Base-by-base conservation (phyloP, 371 early-diverging fungal species). In the Apophysomyces trapeziformis region DNA sequence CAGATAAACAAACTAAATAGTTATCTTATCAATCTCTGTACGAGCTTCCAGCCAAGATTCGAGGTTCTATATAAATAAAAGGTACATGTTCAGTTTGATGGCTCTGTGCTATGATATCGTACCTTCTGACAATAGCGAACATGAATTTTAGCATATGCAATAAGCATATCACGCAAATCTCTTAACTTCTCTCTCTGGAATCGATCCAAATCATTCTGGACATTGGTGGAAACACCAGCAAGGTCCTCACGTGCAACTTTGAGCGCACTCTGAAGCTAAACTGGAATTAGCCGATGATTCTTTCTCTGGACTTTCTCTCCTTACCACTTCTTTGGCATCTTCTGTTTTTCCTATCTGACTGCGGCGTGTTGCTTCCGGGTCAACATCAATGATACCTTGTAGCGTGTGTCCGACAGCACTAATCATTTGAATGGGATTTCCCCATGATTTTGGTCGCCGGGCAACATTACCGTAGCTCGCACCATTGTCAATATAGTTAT, bases 371-470 rank as follows among this genome's bases (percentile, higher is more conserved):
- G 90, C 89, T 61, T 94, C 95, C 1, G 97, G 97, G 72, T 98
- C 96, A 7, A 94, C 95, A 79, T 97, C 98, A 70, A 96, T 93
- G 58, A 98, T 88, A 1, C 95, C 93, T 68, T 93, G 91, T 18
- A 93, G 72, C 5, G 92, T 90, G 63, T 92, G 87, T 5, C 93
- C 89, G 2, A 90, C 73, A 7, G 88, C 83, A 72, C 82, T 88
- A 59, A 90, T 84, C 36, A 88, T 76, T 26, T 82, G 79, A 50
- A 85, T 75, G 5, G 84, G 80, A 41, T 65, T 69, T 11, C 73
- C 68, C 60, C 73, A 62, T 38, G 87, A 77, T n/a, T 80, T 77
- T 56, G 80, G 71, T 35, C 58, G 63, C 43, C 62, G 65, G 36
- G 59, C 68, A 45, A 39, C 64, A 13, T 71, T 39, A 18, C 65